Evolutionary conservation across 257 asterid species (phyloP).

Genomic region (Vinca minor): DNA sequence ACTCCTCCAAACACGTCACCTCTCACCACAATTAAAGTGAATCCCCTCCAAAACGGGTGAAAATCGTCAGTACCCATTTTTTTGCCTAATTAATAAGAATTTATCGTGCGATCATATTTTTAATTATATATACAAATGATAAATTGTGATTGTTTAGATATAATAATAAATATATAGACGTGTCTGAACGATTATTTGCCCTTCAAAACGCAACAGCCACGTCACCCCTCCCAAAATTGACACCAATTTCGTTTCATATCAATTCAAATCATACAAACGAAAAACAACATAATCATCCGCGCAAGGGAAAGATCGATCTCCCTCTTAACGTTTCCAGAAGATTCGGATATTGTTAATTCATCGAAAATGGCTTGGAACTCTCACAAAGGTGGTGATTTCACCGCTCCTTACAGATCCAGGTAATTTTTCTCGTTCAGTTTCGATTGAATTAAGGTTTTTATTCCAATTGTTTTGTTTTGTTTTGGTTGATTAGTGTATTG

Average conservation of each 20-base stretch:
- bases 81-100: too few species aligned
- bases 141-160: too few species aligned
- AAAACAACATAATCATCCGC: not conserved
- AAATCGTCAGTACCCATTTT: too few species aligned
- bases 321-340: not conserved
- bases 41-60: not conserved
- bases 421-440: conserved; percentile 10
- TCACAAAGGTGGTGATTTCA: conserved; percentile 28
- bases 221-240: not conserved
- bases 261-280: not conserved
- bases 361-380: conserved; percentile 22
- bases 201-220: too few species aligned
- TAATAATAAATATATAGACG: too few species aligned
- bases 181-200: too few species aligned
- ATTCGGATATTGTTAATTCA: too few species aligned
- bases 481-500: conserved; percentile 7
- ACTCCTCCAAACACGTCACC: conserved; percentile 9
- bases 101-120: too few species aligned
- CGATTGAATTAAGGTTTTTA: not conserved
- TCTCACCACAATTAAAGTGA: not conserved
- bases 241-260: not conserved
- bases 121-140: too few species aligned
- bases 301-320: not conserved
- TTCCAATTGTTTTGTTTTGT: not conserved
- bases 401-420: conserved; percentile 72